Percentiles rank a stretch among this genome's conserved stretches.
phyloP scores from a whole-genome alignment of 139 green algal genomes.

The Chlorella sp. region DNA sequence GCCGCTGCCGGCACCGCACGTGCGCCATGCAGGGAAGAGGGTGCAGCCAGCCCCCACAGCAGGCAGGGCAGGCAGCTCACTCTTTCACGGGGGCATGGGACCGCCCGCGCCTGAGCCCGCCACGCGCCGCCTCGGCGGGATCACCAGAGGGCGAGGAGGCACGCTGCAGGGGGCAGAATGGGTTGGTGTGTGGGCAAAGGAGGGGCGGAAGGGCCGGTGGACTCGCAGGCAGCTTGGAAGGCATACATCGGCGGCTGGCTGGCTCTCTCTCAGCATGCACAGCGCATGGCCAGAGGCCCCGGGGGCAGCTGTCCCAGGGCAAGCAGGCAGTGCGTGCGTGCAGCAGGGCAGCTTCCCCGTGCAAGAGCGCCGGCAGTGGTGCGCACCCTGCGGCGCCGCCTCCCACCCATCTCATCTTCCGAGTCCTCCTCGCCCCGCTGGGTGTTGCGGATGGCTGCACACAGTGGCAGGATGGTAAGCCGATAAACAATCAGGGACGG shows the following conservation, averaged over 20 bases:
- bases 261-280: no score
- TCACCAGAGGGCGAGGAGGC: neutral
- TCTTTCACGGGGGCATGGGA: slow-evolving; percentile 17
- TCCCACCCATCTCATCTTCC: neutral
- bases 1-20: no score
- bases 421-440: slow-evolving; percentile 2
- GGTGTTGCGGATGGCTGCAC: slow-evolving; percentile 7
- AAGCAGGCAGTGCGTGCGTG: neutral
- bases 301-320: no score
- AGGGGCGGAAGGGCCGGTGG: neutral
- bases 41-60: neutral
- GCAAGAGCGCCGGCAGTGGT: neutral
- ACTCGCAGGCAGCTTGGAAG: neutral
- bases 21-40: neutral
- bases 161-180: slow-evolving; percentile 8
- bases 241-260: neutral
- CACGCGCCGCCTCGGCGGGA: neutral
- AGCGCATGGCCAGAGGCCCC: no score
- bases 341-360: no score
- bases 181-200: neutral
- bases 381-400: neutral
- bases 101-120: slow-evolving; percentile 20
- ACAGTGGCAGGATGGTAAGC: neutral
- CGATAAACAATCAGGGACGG: no score
- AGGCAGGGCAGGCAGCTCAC: neutral